These are phyloP conservation scores for Fibroporia radiculosa DNA, from an alignment of 768 basidiomycete species.

Conservation along the genomic window DNA sequence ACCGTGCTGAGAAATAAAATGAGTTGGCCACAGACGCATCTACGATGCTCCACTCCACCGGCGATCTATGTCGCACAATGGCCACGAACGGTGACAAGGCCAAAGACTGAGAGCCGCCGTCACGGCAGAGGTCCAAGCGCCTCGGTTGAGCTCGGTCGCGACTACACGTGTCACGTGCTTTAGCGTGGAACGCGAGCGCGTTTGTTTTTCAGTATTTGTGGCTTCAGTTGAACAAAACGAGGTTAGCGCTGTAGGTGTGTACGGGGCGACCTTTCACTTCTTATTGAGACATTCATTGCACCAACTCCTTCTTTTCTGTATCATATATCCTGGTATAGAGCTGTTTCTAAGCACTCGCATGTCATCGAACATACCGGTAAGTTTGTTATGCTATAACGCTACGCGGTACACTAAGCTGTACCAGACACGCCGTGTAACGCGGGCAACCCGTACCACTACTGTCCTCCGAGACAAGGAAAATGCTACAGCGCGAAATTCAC, in stretches of 20 bases:
- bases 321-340: conserved; percentile 1
- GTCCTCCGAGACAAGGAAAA: conserved; percentile 63
- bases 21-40: background rate
- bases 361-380: conserved; percentile 40
- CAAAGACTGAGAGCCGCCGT: background rate
- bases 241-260: too few species aligned
- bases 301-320: conserved; percentile 4
- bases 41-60: background rate
- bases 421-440: conserved; percentile 60
- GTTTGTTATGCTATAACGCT: conserved; percentile 10
- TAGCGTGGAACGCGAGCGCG: conserved; percentile 15
- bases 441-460: conserved; percentile 40
- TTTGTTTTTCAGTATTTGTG: conserved; percentile 22
- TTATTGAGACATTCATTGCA: background rate
- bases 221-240: conserved; percentile 25
- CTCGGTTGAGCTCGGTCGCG: too few species aligned
- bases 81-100: background rate
- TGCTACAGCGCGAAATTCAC: conserved; percentile 53
- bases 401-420: background rate
- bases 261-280: background rate
- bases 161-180: conserved; percentile 17
- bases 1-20: background rate
- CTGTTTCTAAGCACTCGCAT: conserved; percentile 19
- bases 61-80: background rate
- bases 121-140: too few species aligned